Conservation (phyloP, 257 asterid species). For the Voacanga thouarsii region DNA sequence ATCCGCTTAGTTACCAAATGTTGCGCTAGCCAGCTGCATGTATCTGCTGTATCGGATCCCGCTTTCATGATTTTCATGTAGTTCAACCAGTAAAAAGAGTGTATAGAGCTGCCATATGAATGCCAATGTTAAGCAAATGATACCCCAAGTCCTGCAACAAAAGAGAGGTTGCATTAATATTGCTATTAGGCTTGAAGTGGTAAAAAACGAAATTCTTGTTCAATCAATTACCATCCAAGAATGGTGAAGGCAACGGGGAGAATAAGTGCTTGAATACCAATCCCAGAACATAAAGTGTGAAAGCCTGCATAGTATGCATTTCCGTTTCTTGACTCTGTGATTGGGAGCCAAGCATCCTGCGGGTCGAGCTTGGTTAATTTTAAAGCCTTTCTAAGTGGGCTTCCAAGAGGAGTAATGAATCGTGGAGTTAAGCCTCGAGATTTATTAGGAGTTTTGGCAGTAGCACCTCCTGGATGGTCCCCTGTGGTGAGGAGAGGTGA, state of each 20-base stretch:
- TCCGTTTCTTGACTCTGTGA: slow-evolving; percentile 82
- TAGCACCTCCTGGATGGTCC: slow-evolving; percentile 9
- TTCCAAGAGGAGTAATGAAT: slow-evolving; percentile 73
- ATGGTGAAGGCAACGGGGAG: slow-evolving; percentile 89
- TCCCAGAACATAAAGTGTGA: slow-evolving; percentile 86
- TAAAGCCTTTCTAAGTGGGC: slow-evolving; percentile 71
- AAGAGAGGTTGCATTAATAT: background rate
- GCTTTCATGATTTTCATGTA: slow-evolving; percentile 68
- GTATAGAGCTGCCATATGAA: slow-evolving; percentile 93
- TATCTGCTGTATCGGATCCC: slow-evolving; percentile 89
- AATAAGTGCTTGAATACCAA: slow-evolving; percentile 86
- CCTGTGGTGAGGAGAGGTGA: slow-evolving; percentile 59
- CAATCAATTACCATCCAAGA: slow-evolving; percentile 65
- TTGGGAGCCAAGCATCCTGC: slow-evolving; percentile 88
- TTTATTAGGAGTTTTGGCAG: slow-evolving; percentile 43
- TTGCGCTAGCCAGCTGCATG: slow-evolving; percentile 71
- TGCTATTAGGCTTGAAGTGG: background rate
- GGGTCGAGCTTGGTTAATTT: slow-evolving; percentile 76
- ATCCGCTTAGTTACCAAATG: slow-evolving; percentile 46
- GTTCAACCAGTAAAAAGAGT: slow-evolving; percentile 63
- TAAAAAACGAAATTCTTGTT: background rate
- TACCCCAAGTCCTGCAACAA: slow-evolving; percentile 71
- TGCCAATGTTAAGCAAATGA: slow-evolving; percentile 56
- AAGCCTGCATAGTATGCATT: slow-evolving; percentile 83
- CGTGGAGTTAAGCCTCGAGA: slow-evolving; percentile 48